These are phyloP conservation scores for Platismatia glauca DNA, from an alignment of 495 filamentous ascomycete species.

Conservation along the genomic window DNA sequence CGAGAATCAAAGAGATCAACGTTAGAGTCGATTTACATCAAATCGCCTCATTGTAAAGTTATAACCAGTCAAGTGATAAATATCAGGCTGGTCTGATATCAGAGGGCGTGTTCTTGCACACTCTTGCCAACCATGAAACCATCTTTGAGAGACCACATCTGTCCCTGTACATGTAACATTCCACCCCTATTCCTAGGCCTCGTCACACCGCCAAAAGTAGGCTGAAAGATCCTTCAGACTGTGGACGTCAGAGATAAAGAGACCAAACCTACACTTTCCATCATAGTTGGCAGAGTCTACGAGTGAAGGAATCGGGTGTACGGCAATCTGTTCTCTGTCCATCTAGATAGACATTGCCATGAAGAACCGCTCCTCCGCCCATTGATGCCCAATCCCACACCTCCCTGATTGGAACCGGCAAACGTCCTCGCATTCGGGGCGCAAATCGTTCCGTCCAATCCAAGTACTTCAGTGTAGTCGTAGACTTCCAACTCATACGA, in stretches of 20 bases:
- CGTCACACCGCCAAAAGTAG: neutral
- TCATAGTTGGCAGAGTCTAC: neutral
- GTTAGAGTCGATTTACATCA: too few species aligned
- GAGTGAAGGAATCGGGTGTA: neutral
- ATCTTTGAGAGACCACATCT: neutral
- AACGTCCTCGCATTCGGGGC: neutral
- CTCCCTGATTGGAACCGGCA: neutral
- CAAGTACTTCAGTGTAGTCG: neutral
- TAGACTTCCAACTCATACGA: neutral
- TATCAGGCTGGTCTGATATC: too few species aligned
- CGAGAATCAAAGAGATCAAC: too few species aligned
- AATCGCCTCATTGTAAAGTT: too few species aligned
- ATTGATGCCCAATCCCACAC: neutral
- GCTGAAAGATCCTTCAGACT: neutral
- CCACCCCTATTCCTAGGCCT: neutral
- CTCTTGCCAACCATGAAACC: neutral
- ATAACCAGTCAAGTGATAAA: too few species aligned
- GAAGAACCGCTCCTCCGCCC: neutral
- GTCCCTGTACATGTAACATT: neutral
- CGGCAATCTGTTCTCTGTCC: neutral
- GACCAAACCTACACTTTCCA: neutral
- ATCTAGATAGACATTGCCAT: neutral
- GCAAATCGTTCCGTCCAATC: neutral
- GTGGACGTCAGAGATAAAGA: neutral
- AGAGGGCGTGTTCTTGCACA: too few species aligned